Percentiles rank a stretch among this genome's conserved stretches.
These are phyloP conservation scores for Cochlearia excelsa DNA, from an alignment of 345 rosid genomes.

Conservation along the genomic window DNA sequence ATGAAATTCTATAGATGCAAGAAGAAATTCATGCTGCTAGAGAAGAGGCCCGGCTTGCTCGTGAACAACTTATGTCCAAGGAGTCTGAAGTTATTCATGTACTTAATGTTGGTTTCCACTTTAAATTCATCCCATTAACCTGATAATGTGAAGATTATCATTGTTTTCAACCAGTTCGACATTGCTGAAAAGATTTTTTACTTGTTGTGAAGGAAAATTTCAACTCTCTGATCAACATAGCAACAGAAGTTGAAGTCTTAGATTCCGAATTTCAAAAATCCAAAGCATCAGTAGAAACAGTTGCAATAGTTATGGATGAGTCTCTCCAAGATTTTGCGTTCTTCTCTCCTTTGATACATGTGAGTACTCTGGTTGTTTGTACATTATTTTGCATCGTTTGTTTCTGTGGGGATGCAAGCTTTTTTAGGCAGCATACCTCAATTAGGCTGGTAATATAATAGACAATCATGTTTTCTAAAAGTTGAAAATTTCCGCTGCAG, in stretches of 20 bases:
- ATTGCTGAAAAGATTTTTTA: constrained; percentile 9
- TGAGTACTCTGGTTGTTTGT: constrained; percentile 42
- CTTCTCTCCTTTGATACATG: constrained; percentile 43
- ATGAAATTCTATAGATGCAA: constrained; percentile 43
- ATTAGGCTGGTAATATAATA: constrained; percentile 2
- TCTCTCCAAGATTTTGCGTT: constrained; percentile 53
- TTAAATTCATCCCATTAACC: constrained; percentile 14
- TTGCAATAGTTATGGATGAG: constrained; percentile 53
- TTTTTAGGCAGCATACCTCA: constrained; percentile 15
- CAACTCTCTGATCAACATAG: constrained; percentile 41
- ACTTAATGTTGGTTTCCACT: constrained; percentile 30
- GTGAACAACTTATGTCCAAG: constrained; percentile 48
- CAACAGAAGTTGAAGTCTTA: constrained; percentile 55
- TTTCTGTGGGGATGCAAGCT: background rate
- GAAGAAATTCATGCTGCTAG: constrained; percentile 61
- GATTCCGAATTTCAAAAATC: constrained; percentile 47
- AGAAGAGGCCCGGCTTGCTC: constrained; percentile 57
- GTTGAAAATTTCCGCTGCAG: constrained; percentile 40
- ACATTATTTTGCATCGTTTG: constrained; percentile 4
- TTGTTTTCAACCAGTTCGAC: constrained; percentile 14
- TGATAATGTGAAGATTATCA: constrained; percentile 3
- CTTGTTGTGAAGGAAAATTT: constrained; percentile 38
- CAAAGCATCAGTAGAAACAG: constrained; percentile 44
- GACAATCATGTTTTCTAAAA: constrained; percentile 8
- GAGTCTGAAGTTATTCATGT: constrained; percentile 46